phyloP scores from a whole-genome alignment of 2,329 filamentous ascomycete species.

The Arthrinium phaeospermum region DNA sequence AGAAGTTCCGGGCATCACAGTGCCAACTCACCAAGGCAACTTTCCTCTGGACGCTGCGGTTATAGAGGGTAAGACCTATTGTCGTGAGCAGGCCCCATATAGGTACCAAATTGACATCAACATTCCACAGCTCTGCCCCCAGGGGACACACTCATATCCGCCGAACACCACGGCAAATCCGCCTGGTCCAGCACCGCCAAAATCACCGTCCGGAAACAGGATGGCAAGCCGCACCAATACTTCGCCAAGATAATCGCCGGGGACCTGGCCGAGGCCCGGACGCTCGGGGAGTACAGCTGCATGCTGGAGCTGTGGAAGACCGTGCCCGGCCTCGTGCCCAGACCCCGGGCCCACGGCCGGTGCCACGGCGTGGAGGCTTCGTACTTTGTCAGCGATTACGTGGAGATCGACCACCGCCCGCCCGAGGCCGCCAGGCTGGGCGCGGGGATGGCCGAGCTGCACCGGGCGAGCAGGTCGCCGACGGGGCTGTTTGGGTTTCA shows the following conservation, averaged over 20 bases:
- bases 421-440: slow-evolving; percentile 29
- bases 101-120: background rate
- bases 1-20: too few relatives aligned
- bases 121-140: background rate
- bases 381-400: slow-evolving; percentile 30
- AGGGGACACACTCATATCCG: background rate
- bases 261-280: slow-evolving; percentile 26
- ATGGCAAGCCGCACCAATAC: background rate
- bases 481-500: slow-evolving; percentile 31
- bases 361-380: background rate
- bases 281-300: slow-evolving; percentile 24
- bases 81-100: too few relatives aligned
- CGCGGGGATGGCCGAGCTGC: slow-evolving; percentile 30
- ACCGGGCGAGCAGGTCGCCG: slow-evolving; percentile 30
- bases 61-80: too few relatives aligned
- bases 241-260: slow-evolving; percentile 8
- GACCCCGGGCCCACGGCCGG: slow-evolving; percentile 19
- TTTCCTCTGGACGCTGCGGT: too few relatives aligned
- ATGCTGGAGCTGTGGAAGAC: slow-evolving; percentile 27
- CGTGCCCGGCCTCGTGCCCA: slow-evolving; percentile 23
- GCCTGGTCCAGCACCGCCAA: slow-evolving; percentile 5
- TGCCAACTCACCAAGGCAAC: too few relatives aligned
- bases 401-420: slow-evolving; percentile 22
- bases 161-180: background rate
- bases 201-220: background rate